phyloP scores from a whole-genome alignment of 2,329 filamentous ascomycete genomes.

The Chaetomium strumarium region DNA sequence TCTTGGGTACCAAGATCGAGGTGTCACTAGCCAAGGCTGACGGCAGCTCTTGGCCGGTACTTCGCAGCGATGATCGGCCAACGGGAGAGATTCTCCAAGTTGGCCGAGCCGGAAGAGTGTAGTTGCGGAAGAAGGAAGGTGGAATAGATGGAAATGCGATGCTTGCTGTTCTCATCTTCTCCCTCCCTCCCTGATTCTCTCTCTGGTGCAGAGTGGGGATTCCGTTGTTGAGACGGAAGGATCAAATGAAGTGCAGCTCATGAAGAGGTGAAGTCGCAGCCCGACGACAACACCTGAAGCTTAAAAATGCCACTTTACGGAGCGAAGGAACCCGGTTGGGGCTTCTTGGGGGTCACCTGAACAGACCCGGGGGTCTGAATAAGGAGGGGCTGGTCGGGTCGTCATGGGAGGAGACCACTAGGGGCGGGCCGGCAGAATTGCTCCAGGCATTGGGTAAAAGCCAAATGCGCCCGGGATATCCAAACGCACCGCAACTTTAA shows the following conservation, averaged over 20 bases:
- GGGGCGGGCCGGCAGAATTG: slow-evolving; percentile 1
- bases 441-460: background rate
- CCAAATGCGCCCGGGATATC: slow-evolving; percentile 5
- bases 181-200: background rate
- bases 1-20: slow-evolving; percentile 87
- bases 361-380: slow-evolving; percentile 10
- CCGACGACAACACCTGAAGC: background rate
- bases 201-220: background rate
- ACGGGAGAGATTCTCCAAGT: slow-evolving; percentile 81
- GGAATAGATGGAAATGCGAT: slow-evolving; percentile 2
- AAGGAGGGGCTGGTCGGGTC: background rate
- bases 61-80: slow-evolving; percentile 67
- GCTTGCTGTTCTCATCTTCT: background rate
- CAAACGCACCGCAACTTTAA: slow-evolving; percentile 14
- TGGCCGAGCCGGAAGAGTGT: slow-evolving; percentile 61
- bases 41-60: slow-evolving; percentile 74
- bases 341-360: background rate
- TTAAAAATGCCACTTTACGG: background rate
- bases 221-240: background rate
- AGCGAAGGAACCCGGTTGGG: slow-evolving; percentile 2
- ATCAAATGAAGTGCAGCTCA: slow-evolving; percentile 14
- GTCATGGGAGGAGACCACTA: background rate
- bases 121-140: slow-evolving; percentile 15
- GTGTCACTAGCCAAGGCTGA: slow-evolving; percentile 67
- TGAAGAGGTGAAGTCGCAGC: slow-evolving; percentile 9